Evolutionary conservation across 805 yeast genomes (phyloP).

Genomic region (Saccharomycopsis amapae): DNA sequence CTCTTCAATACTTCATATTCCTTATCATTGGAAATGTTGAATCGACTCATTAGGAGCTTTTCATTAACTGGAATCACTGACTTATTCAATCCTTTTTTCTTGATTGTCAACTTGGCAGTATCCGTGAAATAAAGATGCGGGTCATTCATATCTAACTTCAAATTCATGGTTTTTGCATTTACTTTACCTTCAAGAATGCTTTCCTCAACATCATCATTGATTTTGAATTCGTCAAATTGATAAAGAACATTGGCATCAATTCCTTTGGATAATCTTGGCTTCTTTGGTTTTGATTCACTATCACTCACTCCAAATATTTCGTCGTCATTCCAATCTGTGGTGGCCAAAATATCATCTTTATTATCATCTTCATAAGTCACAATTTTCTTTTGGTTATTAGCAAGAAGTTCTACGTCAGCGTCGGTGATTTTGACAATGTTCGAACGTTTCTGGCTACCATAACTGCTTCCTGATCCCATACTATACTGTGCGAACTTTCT

Average conservation of each 20-base stretch:
- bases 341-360: constrained; percentile 40
- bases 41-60: constrained; percentile 48
- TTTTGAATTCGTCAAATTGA: constrained; percentile 30
- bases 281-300: constrained; percentile 24
- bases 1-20: constrained; percentile 76
- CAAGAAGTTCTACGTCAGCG: constrained; percentile 21
- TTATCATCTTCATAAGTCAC: constrained; percentile 19
- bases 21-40: constrained; percentile 82
- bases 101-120: neutral
- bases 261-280: constrained; percentile 15
- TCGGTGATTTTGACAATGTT: constrained; percentile 23
- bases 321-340: constrained; percentile 79
- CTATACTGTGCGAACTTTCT: neutral
- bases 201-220: constrained; percentile 57
- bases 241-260: constrained; percentile 20
- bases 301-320: constrained; percentile 45
- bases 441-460: neutral
- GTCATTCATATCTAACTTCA: constrained; percentile 80
- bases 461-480: neutral
- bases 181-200: constrained; percentile 65
- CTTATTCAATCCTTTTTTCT: constrained; percentile 22
- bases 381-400: constrained; percentile 24
- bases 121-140: constrained; percentile 58
- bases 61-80: constrained; percentile 49
- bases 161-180: constrained; percentile 23